A percentile compares a stretch with the other conserved stretches of the same genome.
These are phyloP conservation scores for Botrytis paeoniae DNA, from an alignment of 2,329 filamentous ascomycete genomes.

Conservation along the genomic window DNA sequence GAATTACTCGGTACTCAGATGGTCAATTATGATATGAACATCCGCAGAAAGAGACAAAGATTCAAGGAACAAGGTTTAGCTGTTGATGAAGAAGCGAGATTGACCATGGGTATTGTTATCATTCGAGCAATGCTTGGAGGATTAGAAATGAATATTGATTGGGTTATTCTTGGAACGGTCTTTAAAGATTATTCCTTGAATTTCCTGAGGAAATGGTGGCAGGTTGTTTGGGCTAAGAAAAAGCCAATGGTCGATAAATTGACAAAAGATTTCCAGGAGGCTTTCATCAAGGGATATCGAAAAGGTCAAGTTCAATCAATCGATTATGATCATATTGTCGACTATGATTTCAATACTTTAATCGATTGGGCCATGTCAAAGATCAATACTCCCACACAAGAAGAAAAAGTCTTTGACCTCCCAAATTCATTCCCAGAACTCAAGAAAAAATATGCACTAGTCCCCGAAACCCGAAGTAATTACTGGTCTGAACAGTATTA, in stretches of 20 bases:
- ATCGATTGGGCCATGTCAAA: constrained; percentile 61
- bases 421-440: constrained; percentile 48
- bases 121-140: constrained; percentile 59
- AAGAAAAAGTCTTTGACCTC: constrained; percentile 46
- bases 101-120: constrained; percentile 57
- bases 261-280: constrained; percentile 61
- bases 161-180: constrained; percentile 54
- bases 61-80: constrained; percentile 38
- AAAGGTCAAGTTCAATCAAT: constrained; percentile 57
- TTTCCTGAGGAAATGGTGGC: constrained; percentile 56
- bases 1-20: constrained; percentile 18
- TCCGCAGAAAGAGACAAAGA: constrained; percentile 25
- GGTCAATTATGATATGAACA: constrained; percentile 17
- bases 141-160: constrained; percentile 57
- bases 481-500: constrained; percentile 42
- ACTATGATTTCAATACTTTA: constrained; percentile 66
- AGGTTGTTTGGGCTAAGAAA: constrained; percentile 49
- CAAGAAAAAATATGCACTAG: constrained; percentile 41
- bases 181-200: constrained; percentile 54
- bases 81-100: constrained; percentile 45
- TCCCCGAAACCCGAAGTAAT: constrained; percentile 24
- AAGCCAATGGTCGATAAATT: constrained; percentile 54
- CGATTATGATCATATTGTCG: constrained; percentile 59
- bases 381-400: constrained; percentile 40
- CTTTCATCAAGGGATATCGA: constrained; percentile 65